A percentile compares a stretch with the other conserved stretches of the same genome.
Conservation (phyloP, 345 rosid genomes). For the Brassica carinata region DNA sequence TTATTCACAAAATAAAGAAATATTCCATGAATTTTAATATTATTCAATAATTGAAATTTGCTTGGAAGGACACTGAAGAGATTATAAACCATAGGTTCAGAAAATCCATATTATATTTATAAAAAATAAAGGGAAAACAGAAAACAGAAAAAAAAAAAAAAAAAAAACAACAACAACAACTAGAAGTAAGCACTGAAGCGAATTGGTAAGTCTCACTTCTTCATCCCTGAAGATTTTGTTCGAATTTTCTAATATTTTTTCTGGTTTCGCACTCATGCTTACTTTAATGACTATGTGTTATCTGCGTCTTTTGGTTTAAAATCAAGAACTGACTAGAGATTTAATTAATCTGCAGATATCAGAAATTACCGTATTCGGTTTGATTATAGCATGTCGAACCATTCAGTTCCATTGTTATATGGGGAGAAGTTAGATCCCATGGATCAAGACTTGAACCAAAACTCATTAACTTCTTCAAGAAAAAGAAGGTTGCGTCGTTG, state of each 20-base stretch:
- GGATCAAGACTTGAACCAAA: conserved; percentile 31
- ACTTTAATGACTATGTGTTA: neutral
- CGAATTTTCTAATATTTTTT: conserved; percentile 6
- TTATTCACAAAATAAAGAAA: too few species aligned
- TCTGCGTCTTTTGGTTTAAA: neutral
- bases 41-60: neutral
- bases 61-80: neutral
- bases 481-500: conserved; percentile 56
- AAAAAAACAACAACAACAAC: neutral
- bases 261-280: neutral
- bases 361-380: neutral
- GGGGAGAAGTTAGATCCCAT: conserved; percentile 39
- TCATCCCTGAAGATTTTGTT: neutral
- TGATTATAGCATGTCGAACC: conserved; percentile 51
- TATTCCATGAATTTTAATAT: too few species aligned
- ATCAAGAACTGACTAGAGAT: conserved; percentile 5
- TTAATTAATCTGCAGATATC: neutral
- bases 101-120: neutral
- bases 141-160: neutral
- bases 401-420: conserved; percentile 54
- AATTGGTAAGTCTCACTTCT: neutral
- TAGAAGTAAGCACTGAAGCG: neutral
- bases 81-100: neutral
- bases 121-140: neutral
- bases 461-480: conserved; percentile 30